phyloP scores from a whole-genome alignment of 1,284 basidiomycete genomes.

The Heimioporus punctisporus region DNA sequence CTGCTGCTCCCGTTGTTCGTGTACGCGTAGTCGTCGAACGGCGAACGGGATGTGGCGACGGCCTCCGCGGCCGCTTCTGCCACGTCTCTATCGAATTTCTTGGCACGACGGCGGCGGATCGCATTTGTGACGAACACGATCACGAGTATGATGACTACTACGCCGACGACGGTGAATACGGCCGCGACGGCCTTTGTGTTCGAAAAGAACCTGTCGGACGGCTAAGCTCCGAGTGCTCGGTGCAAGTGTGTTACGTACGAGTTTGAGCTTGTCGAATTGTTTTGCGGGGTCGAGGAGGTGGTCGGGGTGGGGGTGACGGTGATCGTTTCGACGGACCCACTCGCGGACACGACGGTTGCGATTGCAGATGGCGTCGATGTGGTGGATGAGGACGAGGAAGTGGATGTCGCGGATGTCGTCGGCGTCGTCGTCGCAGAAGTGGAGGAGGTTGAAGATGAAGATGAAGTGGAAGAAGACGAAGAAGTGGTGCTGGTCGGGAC shows the following conservation, averaged over 20 bases:
- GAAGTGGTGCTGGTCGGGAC: no score
- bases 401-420: slow-evolving; percentile 5
- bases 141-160: slow-evolving; percentile 53
- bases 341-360: no score
- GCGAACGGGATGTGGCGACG: slow-evolving; percentile 48
- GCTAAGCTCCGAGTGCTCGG: no score
- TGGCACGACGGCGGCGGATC: slow-evolving; percentile 62
- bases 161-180: slow-evolving; percentile 67
- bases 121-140: slow-evolving; percentile 54
- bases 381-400: background rate
- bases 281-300: background rate
- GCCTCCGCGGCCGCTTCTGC: slow-evolving; percentile 64
- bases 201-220: slow-evolving; percentile 68
- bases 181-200: slow-evolving; percentile 75
- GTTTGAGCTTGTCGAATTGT: slow-evolving; percentile 8
- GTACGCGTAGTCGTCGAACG: slow-evolving; percentile 43
- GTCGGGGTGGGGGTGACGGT: slow-evolving; percentile 9
- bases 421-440: no score
- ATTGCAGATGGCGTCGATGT: no score
- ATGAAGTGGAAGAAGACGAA: no score
- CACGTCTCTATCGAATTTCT: slow-evolving; percentile 68
- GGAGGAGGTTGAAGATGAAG: no score
- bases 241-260: no score
- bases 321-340: background rate
- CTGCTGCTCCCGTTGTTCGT: slow-evolving; percentile 24